Base-by-base conservation (phyloP, 1,284 basidiomycete genomes). In the Boletus mariae region DNA sequence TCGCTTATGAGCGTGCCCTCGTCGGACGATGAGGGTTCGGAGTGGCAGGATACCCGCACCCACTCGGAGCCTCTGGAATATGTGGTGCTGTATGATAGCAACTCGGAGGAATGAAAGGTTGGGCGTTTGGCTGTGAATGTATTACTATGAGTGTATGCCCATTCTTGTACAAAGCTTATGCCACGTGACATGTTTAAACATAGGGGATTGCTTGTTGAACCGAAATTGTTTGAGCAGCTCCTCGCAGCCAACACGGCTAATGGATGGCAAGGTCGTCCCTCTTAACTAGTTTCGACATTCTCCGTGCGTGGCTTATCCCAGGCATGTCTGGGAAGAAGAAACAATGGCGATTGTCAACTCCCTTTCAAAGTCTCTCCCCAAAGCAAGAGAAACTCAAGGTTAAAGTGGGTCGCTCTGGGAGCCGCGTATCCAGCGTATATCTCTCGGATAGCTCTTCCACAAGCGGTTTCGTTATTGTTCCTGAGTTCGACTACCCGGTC, bases 41-140 rank as follows among this genome's bases (percentile, higher is more conserved):
- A 80, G 12, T 87, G 82, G 75, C 79, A 83, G 58, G 84, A 85
- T 55, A 83, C 79, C 49, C 77, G 80, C 32, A 73, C 74, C 31
- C 74, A 75, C 25, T 67, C 74, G 4, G 67, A 72, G 34, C 75
- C 76, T 26, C 64, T 76, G 51, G 85, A 88, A 60, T 89, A 86
- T 59, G 84, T 88, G 15, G 75, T 89, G 56, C 64, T 89, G 51
- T 88, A 85, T 59, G 87, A 87, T 62, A 82, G 82, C 55, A 74
- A 74, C 46, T 80, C 76, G 0, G 81, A 82, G 35, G 81, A 76
- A 46, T 74, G 59, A 67, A 45, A 10, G 26, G 38, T 42, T 47
- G 23, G 45, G 20, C 20, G 20, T 20, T 20, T 20, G 20, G 20
- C 20, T 20, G 20, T 26, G 12, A 15, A 26, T 42, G 41, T 42